Evolutionary conservation across 176 grass and related monocot genomes (phyloP).

Genomic region (Echinochloa phyllopogon): DNA sequence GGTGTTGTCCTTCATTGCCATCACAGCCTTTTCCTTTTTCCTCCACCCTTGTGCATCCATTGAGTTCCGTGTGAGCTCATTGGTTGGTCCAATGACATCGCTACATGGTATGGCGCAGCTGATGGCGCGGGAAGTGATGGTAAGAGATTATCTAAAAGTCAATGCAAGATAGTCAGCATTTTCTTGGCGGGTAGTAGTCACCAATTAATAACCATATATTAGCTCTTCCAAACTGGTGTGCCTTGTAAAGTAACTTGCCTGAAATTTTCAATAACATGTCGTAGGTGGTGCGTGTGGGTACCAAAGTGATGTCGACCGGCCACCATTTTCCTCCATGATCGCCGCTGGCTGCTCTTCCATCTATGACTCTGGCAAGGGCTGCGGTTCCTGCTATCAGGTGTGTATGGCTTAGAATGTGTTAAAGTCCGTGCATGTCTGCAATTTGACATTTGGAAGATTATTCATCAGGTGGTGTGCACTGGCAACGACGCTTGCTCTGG

Average conservation of each 20-base stretch:
- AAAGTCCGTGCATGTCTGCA: neutral
- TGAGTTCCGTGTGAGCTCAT: slow-evolving; percentile 52
- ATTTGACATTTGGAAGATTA: slow-evolving; percentile 26
- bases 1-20: slow-evolving; percentile 23
- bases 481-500: slow-evolving; percentile 71
- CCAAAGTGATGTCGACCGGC: slow-evolving; percentile 59
- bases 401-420: neutral
- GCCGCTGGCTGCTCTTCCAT: slow-evolving; percentile 78
- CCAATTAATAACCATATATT: neutral
- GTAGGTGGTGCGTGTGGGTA: slow-evolving; percentile 86
- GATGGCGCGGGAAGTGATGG: slow-evolving; percentile 71
- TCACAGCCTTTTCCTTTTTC: slow-evolving; percentile 26
- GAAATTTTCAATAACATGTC: slow-evolving; percentile 5
- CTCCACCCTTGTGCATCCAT: slow-evolving; percentile 31
- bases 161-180: too few species aligned
- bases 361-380: slow-evolving; percentile 76
- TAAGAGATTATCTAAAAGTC: slow-evolving; percentile 18
- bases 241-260: neutral
- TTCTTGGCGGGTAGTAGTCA: too few species aligned
- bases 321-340: slow-evolving; percentile 79
- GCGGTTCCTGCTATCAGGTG: slow-evolving; percentile 77
- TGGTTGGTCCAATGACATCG: slow-evolving; percentile 56
- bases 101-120: slow-evolving; percentile 73
- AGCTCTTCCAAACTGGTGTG: neutral
- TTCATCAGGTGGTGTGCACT: slow-evolving; percentile 62